Evolutionary conservation across 164 flowering plant genomes (phyloP).

Genomic region (Buxus sempervirens): DNA sequence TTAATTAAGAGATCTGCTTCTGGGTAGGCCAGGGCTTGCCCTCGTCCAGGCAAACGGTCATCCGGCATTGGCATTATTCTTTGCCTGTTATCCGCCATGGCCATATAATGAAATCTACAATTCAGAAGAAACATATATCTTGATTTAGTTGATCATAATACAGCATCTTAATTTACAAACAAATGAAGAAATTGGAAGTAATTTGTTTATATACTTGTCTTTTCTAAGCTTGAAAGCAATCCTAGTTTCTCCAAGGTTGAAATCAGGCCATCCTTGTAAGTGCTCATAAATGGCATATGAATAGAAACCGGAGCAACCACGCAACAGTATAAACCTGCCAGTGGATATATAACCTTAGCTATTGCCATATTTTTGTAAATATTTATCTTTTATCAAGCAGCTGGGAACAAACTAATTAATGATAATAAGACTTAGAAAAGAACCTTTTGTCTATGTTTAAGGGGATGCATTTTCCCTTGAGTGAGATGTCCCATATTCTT

Average conservation of each 20-base stretch:
- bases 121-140: no score
- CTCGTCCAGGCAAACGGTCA: slow-evolving; percentile 28
- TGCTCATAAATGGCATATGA: slow-evolving; percentile 52
- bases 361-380: no score
- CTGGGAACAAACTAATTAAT: no score
- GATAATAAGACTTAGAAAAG: neutral
- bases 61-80: slow-evolving; percentile 51
- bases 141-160: neutral
- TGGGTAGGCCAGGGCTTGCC: slow-evolving; percentile 40
- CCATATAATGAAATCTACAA: slow-evolving; percentile 63
- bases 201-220: slow-evolving; percentile 37
- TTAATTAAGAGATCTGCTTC: slow-evolving; percentile 58
- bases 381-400: no score
- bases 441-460: slow-evolving; percentile 32
- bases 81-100: slow-evolving; percentile 52
- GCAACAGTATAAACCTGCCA: slow-evolving; percentile 1
- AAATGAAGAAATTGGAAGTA: neutral
- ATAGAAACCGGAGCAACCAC: neutral
- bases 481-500: slow-evolving; percentile 25
- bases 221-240: slow-evolving; percentile 43
- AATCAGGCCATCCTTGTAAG: slow-evolving; percentile 42
- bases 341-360: no score
- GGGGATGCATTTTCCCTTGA: slow-evolving; percentile 18
- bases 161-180: neutral
- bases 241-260: slow-evolving; percentile 44